Percentiles rank a stretch among this genome's conserved stretches.
Evolutionary conservation across 2,329 filamentous ascomycete genomes (phyloP).

Genomic region (Trichoderma simmonsii): DNA sequence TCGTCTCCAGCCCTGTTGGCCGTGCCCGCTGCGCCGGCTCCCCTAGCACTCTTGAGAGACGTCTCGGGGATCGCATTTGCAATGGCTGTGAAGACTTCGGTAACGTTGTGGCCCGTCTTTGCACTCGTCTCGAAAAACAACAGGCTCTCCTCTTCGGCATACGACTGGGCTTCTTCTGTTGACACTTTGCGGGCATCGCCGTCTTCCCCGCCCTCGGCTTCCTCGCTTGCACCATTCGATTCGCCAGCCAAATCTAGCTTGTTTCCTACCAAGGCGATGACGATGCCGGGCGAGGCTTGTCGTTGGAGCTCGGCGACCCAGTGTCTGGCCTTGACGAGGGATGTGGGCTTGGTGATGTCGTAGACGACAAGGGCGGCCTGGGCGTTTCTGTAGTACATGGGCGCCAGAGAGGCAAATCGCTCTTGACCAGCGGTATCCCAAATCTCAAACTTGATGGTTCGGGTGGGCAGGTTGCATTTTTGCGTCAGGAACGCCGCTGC

Average conservation of each 20-base stretch:
- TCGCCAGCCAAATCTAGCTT: slow-evolving; percentile 84
- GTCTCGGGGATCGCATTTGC: slow-evolving; percentile 98
- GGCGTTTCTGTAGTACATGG: slow-evolving; percentile 99
- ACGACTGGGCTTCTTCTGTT: slow-evolving; percentile 85
- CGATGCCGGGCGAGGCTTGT: slow-evolving; percentile 92
- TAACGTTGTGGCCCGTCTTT: slow-evolving; percentile 92
- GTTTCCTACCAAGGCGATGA: slow-evolving; percentile 96
- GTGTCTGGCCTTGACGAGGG: slow-evolving; percentile 94
- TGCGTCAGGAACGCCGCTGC: slow-evolving; percentile 95
- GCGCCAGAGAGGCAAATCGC: slow-evolving; percentile 91
- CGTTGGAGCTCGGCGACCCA: slow-evolving; percentile 97
- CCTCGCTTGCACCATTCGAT: slow-evolving; percentile 45
- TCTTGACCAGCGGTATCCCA: slow-evolving; percentile 99
- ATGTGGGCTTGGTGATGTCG: slow-evolving; percentile 95
- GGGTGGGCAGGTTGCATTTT: slow-evolving; percentile 92
- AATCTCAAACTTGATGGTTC: slow-evolving; percentile 92
- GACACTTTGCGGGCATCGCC: slow-evolving; percentile 82
- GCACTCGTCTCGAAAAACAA: slow-evolving; percentile 98
- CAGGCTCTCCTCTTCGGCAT: slow-evolving; percentile 90
- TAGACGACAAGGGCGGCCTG: slow-evolving; percentile 97
- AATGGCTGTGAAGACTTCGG: slow-evolving; percentile 96
- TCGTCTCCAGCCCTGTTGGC: slow-evolving; percentile 62
- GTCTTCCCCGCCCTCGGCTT: slow-evolving; percentile 58
- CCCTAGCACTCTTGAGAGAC: slow-evolving; percentile 83
- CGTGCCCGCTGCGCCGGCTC: slow-evolving; percentile 61